Percentiles rank a stretch among this genome's conserved stretches.
Conservation (phyloP, 768 basidiomycete species). For the Termitomyces titanicus region DNA sequence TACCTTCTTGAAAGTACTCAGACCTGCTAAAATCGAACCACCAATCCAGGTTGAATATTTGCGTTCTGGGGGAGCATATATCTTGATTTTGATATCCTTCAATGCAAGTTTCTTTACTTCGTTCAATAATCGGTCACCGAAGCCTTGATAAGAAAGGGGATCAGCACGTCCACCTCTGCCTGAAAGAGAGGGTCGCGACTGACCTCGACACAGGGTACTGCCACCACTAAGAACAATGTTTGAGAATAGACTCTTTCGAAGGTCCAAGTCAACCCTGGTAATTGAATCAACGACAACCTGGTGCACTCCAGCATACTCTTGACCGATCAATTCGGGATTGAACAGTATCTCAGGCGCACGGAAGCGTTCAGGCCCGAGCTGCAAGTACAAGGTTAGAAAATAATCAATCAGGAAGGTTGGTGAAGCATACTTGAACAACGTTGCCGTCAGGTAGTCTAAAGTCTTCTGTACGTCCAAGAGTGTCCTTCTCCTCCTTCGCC, state of each 20-base stretch:
- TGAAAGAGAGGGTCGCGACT: constrained; percentile 14
- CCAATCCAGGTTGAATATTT: constrained; percentile 98
- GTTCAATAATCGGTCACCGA: constrained; percentile 92
- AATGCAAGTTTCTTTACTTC: constrained; percentile 96
- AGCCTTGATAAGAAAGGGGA: constrained; percentile 44
- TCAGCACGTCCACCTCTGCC: constrained; percentile 3
- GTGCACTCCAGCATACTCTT: constrained; percentile 96
- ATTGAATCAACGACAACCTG: constrained; percentile 99
- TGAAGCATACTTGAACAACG: constrained; percentile 65
- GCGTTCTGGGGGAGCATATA: constrained; percentile 98
- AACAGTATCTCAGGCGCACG: constrained; percentile 97
- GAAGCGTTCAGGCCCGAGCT: constrained; percentile 95
- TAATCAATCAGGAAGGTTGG: constrained; percentile 12
- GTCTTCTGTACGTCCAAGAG: constrained; percentile 72
- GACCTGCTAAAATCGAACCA: constrained; percentile 91
- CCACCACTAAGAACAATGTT: constrained; percentile 98
- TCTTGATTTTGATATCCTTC: constrained; percentile 98
- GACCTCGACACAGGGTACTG: constrained; percentile 92
- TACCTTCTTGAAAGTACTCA: constrained; percentile 98
- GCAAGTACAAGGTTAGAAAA: constrained; percentile 8
- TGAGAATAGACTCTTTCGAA: constrained; percentile 91
- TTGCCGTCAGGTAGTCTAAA: constrained; percentile 96
- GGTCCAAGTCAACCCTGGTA: constrained; percentile 91
- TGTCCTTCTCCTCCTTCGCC: constrained; percentile 93
- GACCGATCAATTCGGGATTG: constrained; percentile 94